Percentiles rank a stretch among this genome's conserved stretches.
Evolutionary conservation across 805 yeast species (phyloP).

Genomic region (Saturnispora zaruensis): DNA sequence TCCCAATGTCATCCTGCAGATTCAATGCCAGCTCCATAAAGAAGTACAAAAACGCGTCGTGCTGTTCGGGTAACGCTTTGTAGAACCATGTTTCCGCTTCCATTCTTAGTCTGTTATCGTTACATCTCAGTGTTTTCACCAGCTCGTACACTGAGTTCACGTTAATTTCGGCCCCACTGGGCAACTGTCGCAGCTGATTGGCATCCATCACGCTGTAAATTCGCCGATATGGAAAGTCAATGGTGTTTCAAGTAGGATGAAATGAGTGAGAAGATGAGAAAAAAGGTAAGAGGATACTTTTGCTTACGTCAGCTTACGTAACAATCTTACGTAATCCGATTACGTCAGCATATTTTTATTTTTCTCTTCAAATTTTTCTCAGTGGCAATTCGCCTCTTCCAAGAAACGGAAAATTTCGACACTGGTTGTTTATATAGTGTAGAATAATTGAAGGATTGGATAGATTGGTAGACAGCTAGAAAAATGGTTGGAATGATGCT

Average conservation of each 20-base stretch:
- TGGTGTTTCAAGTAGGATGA: too few relatives aligned
- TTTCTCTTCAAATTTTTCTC: not conserved
- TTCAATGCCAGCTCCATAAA: constrained; percentile 37
- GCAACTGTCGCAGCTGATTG: not conserved
- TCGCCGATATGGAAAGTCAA: not conserved
- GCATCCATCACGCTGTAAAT: not conserved
- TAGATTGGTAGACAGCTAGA: not conserved
- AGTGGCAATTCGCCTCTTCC: constrained; percentile 4
- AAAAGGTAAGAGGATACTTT: too few relatives aligned
- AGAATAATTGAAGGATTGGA: not conserved
- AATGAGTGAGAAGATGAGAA: too few relatives aligned
- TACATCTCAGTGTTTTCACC: constrained; percentile 16
- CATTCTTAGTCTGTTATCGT: constrained; percentile 46
- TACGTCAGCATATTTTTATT: not conserved
- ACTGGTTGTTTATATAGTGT: not conserved
- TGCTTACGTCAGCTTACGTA: not conserved
- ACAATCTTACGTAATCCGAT: not conserved
- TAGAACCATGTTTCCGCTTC: constrained; percentile 45
- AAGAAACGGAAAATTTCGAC: not conserved
- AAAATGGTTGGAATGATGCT: constrained; percentile 13
- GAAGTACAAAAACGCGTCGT: constrained; percentile 37
- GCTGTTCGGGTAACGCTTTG: constrained; percentile 35
- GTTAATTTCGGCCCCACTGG: not conserved
- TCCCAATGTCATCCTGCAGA: constrained; percentile 23
- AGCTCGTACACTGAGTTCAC: constrained; percentile 12